Evolutionary conservation across 257 asterid genomes (phyloP), one percentile per base, ranked within the genome.

Genomic region (Nicotiana knightiana): DNA sequence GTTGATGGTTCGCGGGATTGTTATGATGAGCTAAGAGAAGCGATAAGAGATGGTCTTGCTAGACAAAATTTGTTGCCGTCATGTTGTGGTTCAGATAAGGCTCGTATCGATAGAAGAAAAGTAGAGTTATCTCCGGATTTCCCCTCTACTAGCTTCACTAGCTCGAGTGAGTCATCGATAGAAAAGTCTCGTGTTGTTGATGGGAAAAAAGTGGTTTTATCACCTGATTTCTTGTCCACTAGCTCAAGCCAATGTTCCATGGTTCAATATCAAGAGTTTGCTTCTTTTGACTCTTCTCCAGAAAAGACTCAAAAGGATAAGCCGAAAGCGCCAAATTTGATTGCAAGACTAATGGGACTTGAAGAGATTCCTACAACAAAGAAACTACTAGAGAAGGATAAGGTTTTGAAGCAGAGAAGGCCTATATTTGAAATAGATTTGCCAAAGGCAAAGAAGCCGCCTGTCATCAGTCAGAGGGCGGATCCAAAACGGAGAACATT

Each of bases 331-430:
- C 82, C 90, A 13, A 92, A 90, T 85, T 88, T 91, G 66, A 89
- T 93, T 35, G 98, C 97, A 62, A 90, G 84, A 91, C 93, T 93
- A 66, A 93, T 93, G 98, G 98, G 98, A 46, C 70, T 93, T 66
- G 97, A 91, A 64, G 92, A 87, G 76, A 66, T 71, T 77, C 86
- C 93, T 8, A 53, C 86, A 9, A 86, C 81, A 63, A 83, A 70
- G 53, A 79, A 64, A 21, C 71, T 63, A 70, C 24, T 51, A 35
- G 89, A 73, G 86, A 86, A 79, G 75, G 87, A 86, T 26, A 83
- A 71, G 82, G 15, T 83, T 53, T 64, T 82, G 11, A 83, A 79
- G 55, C 76, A 67, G 70, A 85, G 84, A 77, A 84, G 85, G 53
- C 83, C 82, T 62, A 77, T 91, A 16, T 82, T 90, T 64, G 96